phyloP scores from a whole-genome alignment of 2,329 filamentous ascomycete genomes.

The Fusarium sororula region DNA sequence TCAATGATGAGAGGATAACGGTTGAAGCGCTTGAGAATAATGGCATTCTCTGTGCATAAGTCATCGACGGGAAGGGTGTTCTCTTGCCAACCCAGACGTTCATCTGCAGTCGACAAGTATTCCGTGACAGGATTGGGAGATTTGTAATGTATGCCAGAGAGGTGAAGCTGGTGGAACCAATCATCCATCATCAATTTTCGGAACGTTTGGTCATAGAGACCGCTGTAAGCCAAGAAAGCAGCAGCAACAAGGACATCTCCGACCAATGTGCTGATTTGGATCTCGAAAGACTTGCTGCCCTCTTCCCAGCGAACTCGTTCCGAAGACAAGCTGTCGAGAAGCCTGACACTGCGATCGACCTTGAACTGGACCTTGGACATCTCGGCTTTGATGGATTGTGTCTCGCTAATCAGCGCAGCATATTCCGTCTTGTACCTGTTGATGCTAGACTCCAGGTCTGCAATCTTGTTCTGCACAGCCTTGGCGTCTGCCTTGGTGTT shows the following conservation, averaged over 20 bases:
- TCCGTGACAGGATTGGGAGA: constrained; percentile 93
- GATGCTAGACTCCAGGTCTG: constrained; percentile 87
- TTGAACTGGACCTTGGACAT: constrained; percentile 98
- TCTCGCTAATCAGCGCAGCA: constrained; percentile 93
- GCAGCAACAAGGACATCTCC: constrained; percentile 97
- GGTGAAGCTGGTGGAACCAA: constrained; percentile 91
- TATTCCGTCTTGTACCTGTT: constrained; percentile 96
- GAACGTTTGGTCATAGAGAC: constrained; percentile 98
- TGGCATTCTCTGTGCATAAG: constrained; percentile 97
- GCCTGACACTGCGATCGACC: constrained; percentile 92
- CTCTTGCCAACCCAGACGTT: constrained; percentile 93
- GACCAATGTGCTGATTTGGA: constrained; percentile 94
- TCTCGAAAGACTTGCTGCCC: constrained; percentile 97
- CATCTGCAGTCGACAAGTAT: constrained; percentile 95
- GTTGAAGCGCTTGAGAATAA: constrained; percentile 97
- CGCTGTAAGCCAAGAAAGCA: constrained; percentile 95
- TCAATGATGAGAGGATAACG: constrained; percentile 98
- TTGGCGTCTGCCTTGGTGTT: constrained; percentile 94
- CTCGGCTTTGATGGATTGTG: constrained; percentile 94
- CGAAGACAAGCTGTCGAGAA: constrained; percentile 94
- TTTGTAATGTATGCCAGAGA: constrained; percentile 95
- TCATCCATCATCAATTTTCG: constrained; percentile 97
- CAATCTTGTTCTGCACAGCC: constrained; percentile 88
- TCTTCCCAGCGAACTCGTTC: constrained; percentile 95
- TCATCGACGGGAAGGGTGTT: constrained; percentile 95